phyloP scores from a whole-genome alignment of 768 basidiomycete species.

The Mycena albidolilacea region DNA sequence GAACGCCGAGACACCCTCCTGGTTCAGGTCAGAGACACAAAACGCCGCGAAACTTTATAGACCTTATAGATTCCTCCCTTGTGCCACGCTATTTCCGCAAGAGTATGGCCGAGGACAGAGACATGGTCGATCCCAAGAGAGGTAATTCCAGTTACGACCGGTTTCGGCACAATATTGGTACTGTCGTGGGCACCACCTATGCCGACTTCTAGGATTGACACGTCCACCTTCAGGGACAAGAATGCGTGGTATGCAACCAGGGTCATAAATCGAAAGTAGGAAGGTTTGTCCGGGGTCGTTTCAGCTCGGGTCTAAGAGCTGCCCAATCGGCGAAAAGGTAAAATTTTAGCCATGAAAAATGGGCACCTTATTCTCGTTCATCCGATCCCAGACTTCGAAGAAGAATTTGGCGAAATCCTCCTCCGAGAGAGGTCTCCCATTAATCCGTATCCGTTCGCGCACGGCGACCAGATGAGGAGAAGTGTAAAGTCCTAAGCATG shows the following conservation, averaged over 20 bases:
- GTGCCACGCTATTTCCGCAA: slow-evolving; percentile 92
- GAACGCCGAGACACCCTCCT: slow-evolving; percentile 89
- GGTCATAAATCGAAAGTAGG: slow-evolving; percentile 95
- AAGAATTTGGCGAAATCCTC: slow-evolving; percentile 91
- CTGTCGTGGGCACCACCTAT: slow-evolving; percentile 96
- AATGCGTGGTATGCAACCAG: slow-evolving; percentile 94
- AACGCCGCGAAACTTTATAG: slow-evolving; percentile 24
- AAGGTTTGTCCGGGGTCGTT: slow-evolving; percentile 80
- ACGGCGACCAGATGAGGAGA: slow-evolving; percentile 98
- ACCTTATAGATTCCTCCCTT: slow-evolving; percentile 98
- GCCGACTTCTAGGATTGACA: slow-evolving; percentile 96
- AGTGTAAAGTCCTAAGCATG: slow-evolving; percentile 86
- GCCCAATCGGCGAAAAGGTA: slow-evolving; percentile 8
- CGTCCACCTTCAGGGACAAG: slow-evolving; percentile 85
- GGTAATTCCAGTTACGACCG: slow-evolving; percentile 92
- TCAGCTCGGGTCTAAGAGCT: slow-evolving; percentile 60
- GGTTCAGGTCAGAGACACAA: slow-evolving; percentile 18
- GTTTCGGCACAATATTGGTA: slow-evolving; percentile 94
- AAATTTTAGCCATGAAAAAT: not conserved
- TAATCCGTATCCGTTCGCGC: slow-evolving; percentile 94
- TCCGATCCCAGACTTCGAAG: slow-evolving; percentile 95
- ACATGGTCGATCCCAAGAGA: slow-evolving; percentile 95
- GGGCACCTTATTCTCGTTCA: slow-evolving; percentile 76
- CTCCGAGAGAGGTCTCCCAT: slow-evolving; percentile 91
- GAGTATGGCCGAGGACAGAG: slow-evolving; percentile 87